These are phyloP conservation scores for Barnettozyma siamensis DNA, from an alignment of 805 yeast genomes.

Conservation along the genomic window DNA sequence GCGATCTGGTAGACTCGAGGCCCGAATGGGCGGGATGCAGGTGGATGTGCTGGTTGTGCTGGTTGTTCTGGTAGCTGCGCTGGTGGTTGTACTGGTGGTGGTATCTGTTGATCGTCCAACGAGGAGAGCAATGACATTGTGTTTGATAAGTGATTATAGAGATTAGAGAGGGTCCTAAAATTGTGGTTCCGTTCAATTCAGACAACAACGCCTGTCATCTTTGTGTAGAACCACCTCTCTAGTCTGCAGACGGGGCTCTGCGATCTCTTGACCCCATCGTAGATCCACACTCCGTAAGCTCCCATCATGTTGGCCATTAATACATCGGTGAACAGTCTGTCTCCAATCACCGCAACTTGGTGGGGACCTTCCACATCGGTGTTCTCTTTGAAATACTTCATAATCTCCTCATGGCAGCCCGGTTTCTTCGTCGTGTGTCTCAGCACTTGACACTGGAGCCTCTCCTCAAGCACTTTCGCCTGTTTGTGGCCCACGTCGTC, in stretches of 20 bases:
- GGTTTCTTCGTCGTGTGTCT: conserved; percentile 76
- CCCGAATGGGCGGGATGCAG: too few relatives aligned
- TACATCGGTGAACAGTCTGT: conserved; percentile 84
- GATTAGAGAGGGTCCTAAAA: neutral
- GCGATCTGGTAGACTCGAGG: too few relatives aligned
- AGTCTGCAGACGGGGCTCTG: conserved; percentile 43
- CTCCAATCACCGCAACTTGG: conserved; percentile 85
- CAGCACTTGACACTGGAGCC: conserved; percentile 64
- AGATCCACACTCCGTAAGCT: conserved; percentile 75
- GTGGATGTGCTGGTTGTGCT: too few relatives aligned
- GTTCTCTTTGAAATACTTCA: conserved; percentile 49
- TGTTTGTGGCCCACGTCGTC: conserved; percentile 59
- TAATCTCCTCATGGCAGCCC: conserved; percentile 67
- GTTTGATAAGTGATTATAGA: too few relatives aligned
- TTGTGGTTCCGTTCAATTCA: neutral
- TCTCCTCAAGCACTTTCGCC: conserved; percentile 55
- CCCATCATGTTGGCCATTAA: conserved; percentile 95
- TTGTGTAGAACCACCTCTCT: conserved; percentile 36
- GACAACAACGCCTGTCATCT: conserved; percentile 4
- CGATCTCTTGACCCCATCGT: conserved; percentile 64
- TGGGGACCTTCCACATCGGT: conserved; percentile 39
- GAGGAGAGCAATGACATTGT: too few relatives aligned
- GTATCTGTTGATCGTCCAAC: too few relatives aligned
- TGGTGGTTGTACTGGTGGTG: too few relatives aligned
- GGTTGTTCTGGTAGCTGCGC: too few relatives aligned